A percentile compares a stretch with the other conserved stretches of the same genome.
These are phyloP conservation scores for Abrus pulchellus DNA, from an alignment of 306 rosid genomes.

Conservation along the genomic window DNA sequence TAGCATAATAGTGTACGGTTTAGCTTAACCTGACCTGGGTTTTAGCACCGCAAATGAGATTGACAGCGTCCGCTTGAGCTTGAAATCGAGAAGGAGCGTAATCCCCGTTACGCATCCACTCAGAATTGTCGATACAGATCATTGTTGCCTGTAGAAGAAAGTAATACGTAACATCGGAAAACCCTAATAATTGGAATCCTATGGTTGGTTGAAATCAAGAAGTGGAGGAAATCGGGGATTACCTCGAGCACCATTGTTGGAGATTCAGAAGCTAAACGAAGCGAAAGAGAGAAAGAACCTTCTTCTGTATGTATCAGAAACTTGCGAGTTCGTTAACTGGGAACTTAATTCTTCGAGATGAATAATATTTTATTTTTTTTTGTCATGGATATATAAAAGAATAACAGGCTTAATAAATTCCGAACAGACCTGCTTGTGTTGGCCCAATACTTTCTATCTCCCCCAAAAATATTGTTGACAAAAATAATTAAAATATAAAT, in stretches of 20 bases:
- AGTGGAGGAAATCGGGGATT: background rate
- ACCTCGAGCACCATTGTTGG: slow-evolving; percentile 96
- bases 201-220: slow-evolving; percentile 20
- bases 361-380: background rate
- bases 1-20: background rate
- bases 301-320: background rate
- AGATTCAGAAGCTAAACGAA: slow-evolving; percentile 42
- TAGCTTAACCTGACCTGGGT: slow-evolving; percentile 70
- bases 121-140: slow-evolving; percentile 97
- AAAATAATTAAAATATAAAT: too few relatives aligned
- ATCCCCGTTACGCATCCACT: slow-evolving; percentile 99
- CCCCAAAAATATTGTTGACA: too few relatives aligned
- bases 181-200: slow-evolving; percentile 58
- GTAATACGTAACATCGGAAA: slow-evolving; percentile 30
- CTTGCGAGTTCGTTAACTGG: slow-evolving; percentile 36
- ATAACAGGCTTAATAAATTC: too few relatives aligned
- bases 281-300: slow-evolving; percentile 11
- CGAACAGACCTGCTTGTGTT: too few relatives aligned
- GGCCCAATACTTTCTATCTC: too few relatives aligned
- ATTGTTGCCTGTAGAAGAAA: slow-evolving; percentile 75
- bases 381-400: too few relatives aligned
- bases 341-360: background rate
- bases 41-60: slow-evolving; percentile 96
- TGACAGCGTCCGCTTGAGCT: slow-evolving; percentile 96
- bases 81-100: slow-evolving; percentile 88